Conservation (phyloP, 1,284 basidiomycete species). For the Xerocomus amazonicus region DNA sequence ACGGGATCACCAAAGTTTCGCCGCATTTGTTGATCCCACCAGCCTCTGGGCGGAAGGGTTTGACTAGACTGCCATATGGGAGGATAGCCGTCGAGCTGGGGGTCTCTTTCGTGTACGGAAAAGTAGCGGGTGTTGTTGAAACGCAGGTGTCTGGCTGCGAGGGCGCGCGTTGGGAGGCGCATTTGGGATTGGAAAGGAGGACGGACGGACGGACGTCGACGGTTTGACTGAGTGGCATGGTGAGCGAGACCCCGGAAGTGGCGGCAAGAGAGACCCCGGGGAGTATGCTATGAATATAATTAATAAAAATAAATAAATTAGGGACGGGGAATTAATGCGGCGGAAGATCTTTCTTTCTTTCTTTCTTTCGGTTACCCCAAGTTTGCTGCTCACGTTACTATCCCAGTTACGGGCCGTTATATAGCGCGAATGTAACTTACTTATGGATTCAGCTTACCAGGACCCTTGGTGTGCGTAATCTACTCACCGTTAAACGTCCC, state of each 20-base stretch:
- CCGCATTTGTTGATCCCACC: constrained; percentile 81
- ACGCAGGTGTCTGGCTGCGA: constrained; percentile 5
- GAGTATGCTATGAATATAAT: constrained; percentile 1
- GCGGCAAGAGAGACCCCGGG: constrained; percentile 18
- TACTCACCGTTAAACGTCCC: constrained; percentile 8
- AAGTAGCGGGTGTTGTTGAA: constrained; percentile 11
- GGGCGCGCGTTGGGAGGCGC: constrained; percentile 17
- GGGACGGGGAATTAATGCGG: constrained; percentile 8
- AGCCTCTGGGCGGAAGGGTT: constrained; percentile 64
- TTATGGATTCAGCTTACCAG: constrained; percentile 5
- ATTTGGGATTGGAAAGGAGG: background rate
- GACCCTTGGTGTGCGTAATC: constrained; percentile 18
- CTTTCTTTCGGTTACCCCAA: constrained; percentile 19
- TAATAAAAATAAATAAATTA: constrained; percentile 5
- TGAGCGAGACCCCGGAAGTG: constrained; percentile 22
- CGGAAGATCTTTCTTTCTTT: constrained; percentile 1
- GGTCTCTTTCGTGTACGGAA: constrained; percentile 46
- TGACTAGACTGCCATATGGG: constrained; percentile 69
- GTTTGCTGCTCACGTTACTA: constrained; percentile 6
- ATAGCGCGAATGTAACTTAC: constrained; percentile 13
- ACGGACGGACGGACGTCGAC: background rate
- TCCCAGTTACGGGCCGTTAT: constrained; percentile 7
- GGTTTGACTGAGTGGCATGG: too few relatives aligned
- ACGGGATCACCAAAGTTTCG: constrained; percentile 86
- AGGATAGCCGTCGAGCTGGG: constrained; percentile 74